A percentile compares a stretch with the other conserved stretches of the same genome.
Evolutionary conservation across 1,139 yeast species (phyloP).

Genomic region (Nakaseomyces nivariensis): DNA sequence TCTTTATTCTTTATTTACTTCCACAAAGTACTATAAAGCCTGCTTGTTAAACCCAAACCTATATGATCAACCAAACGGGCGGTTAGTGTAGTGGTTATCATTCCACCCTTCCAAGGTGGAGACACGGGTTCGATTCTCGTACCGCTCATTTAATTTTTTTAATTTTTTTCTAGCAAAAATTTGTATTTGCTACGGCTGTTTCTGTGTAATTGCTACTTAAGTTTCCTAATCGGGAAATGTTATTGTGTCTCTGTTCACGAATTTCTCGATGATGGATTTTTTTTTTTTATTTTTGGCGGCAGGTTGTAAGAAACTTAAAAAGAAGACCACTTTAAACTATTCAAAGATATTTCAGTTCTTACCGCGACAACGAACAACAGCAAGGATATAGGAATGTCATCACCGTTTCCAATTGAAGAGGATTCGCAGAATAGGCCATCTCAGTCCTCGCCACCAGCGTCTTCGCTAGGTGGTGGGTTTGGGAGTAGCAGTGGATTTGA

Average conservation of each 20-base stretch:
- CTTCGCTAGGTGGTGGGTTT: conserved; percentile 26
- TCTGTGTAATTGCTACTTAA: not conserved
- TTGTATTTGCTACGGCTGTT: too few species aligned
- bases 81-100: conserved; percentile 30
- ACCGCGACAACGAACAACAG: too few species aligned
- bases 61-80: conserved; percentile 11
- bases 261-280: not conserved
- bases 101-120: conserved; percentile 29
- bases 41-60: too few species aligned
- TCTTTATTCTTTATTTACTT: too few species aligned
- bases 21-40: too few species aligned
- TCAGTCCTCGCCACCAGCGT: conserved; percentile 29
- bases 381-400: conserved; percentile 11
- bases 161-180: not conserved
- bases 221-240: conserved; percentile 1
- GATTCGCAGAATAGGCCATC: conserved; percentile 15
- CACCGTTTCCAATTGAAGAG: conserved; percentile 14
- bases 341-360: too few species aligned
- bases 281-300: not conserved
- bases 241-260: not conserved
- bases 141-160: conserved; percentile 21
- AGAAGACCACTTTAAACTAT: too few species aligned
- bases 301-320: too few species aligned
- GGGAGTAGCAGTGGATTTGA: conserved; percentile 25
- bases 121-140: conserved; percentile 30